Base-by-base conservation (phyloP, 2,329 filamentous ascomycete genomes). In the Cladobotryum protrusum region DNA sequence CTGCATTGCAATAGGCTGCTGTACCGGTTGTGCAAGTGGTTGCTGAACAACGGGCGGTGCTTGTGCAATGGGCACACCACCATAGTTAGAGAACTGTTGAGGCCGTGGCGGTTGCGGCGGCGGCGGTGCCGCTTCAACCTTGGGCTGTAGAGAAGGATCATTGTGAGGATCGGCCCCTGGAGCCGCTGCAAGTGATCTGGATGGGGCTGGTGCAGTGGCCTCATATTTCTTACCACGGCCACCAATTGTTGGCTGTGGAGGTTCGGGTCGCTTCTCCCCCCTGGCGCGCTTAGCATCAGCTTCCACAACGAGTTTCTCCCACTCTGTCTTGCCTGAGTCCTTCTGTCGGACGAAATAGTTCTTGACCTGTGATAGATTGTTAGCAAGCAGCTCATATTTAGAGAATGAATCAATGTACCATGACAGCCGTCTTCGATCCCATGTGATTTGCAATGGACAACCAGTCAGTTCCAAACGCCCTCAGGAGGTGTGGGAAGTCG, bases 351-450 rank as follows among this genome's bases (percentile, higher is more conserved):
- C 73, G 56, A 79, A 86, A 59, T 83, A 86, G 59, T 87, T 87
- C 59, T 85, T 85, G 19, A 86, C 82, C 81, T 85, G 60, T 57
- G 40, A 43, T 17, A 15, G n/a, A 18, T 17, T 13, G 11, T 20
- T 7, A 18, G 14, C 45, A 34, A 48, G 32, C 29, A 43, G 24
- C 24, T 29, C 24, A 29, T 5, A 15, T 43, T 19, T 12, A 17
- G 37, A 12, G 18, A 41, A 19, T 19, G 15, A 19, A 41, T 39
- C 35, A 41, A 63, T 76, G 65, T 74, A 87, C 88, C 88, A 93
- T 93, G n/a, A 87, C 86, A 49, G 85, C 79, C 15, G 88, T 92
- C 69, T 92, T 92, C 4, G 87, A 89, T 45, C 85, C 84, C 85
- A 93, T 90, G 59, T 89, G 82, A 46, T 75, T 75, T 37, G 88